These are phyloP conservation scores for Hypocrella siamensis DNA, from an alignment of 2,329 filamentous ascomycete species.

Conservation along the genomic window DNA sequence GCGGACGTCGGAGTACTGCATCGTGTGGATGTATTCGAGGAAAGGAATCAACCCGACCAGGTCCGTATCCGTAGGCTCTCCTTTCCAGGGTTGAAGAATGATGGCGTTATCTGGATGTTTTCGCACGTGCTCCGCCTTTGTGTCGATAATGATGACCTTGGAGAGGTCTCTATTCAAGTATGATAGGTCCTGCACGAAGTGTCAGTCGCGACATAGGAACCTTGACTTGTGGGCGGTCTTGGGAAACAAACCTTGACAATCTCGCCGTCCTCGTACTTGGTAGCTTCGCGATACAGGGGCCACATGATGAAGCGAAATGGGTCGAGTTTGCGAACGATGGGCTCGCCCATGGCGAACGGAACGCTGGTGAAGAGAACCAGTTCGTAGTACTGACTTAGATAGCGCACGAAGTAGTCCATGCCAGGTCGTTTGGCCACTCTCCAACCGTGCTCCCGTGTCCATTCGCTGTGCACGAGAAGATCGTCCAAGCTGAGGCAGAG, in stretches of 20 bases:
- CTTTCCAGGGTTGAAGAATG: conserved; percentile 77
- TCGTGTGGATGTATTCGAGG: conserved; percentile 91
- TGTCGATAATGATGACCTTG: conserved; percentile 92
- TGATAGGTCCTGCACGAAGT: conserved; percentile 58
- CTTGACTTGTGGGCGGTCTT: not conserved
- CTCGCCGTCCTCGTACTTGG: conserved; percentile 88
- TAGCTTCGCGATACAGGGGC: conserved; percentile 92
- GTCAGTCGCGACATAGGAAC: not conserved
- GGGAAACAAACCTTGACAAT: conserved; percentile 65
- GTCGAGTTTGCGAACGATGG: conserved; percentile 82
- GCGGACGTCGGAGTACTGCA: conserved; percentile 79
- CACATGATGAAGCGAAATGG: conserved; percentile 91
- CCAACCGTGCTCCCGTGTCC: conserved; percentile 90
- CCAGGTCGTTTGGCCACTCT: conserved; percentile 87
- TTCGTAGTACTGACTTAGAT: conserved; percentile 96
- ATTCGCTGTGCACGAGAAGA: conserved; percentile 85
- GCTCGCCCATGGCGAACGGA: conserved; percentile 70
- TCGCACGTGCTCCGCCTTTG: conserved; percentile 64
- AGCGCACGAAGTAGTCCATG: conserved; percentile 92
- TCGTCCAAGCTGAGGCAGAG: conserved; percentile 88
- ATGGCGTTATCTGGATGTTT: conserved; percentile 96
- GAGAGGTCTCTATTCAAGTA: conserved; percentile 93
- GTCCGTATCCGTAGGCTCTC: conserved; percentile 66
- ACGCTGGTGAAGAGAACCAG: conserved; percentile 89
- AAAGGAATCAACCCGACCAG: conserved; percentile 87